Evolutionary conservation across 2,329 filamentous ascomycete species (phyloP), one percentile per base, ranked within the genome.

Genomic region (Beauveria sp.): DNA sequence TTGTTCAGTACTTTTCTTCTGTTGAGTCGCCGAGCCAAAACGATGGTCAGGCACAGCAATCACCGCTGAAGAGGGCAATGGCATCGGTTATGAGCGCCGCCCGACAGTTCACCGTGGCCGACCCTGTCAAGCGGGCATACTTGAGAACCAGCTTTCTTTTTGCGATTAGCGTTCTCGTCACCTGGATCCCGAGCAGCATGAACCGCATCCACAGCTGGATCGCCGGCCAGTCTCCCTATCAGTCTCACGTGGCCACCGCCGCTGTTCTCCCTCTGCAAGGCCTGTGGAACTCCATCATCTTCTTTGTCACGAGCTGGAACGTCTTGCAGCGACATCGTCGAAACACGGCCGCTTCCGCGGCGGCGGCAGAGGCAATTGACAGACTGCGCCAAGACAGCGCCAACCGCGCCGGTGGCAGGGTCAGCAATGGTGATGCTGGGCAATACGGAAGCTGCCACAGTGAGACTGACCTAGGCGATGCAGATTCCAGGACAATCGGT

Each of bases 261-360:
- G 79, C 90, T 1, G 89, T 93, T 0, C 78, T 93, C 4, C 89
- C 90, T 0, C 77, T 91, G 1, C 90, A 93, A 71, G 90, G 90
- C 0, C 83, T 91, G 38, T 93, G 90, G 89, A 93, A 93, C 69
- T 83, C 86, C 34, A 76, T 90, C 58, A 90, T 95, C 61, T 93
- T 92, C 74, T 83, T 89, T 63, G 82, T 83, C 5, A 89, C 88
- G 1, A 90, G 80, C 65, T 81, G 77, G 75, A 60, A 63, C 43
- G 61, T 63, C 18, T n/a, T 60, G 0, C 55, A 63, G 42, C 28
- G 56, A 2, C 61, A 63, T 24, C 48, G 60, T 3, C 53, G 60
- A 10, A 62, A 57, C 28, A 58, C 60, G 18, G 54, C 53, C 5
- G 60, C 60, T 5, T 58, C 54, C 1, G 60, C 60, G 1, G 60